Percentiles rank a stretch among this genome's conserved stretches.
Conservation (phyloP, 306 rosid species). For the Erythrophleum fordii region DNA sequence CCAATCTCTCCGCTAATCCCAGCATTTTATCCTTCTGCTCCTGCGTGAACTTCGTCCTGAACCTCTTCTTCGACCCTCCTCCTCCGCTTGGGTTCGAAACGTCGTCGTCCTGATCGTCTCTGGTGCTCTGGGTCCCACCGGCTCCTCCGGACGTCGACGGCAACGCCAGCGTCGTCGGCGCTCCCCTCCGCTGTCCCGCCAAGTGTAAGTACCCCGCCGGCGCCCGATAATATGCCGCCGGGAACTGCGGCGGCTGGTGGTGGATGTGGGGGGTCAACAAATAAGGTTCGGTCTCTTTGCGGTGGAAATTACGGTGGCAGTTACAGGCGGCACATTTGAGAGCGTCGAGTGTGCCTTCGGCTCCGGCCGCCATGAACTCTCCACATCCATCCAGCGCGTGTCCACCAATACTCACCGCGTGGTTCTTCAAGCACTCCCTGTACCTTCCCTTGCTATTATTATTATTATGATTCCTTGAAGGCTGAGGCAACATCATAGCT, state of each 20-base stretch:
- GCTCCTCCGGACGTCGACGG: slow-evolving; percentile 82
- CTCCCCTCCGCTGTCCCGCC: slow-evolving; percentile 54
- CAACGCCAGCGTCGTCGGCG: slow-evolving; percentile 64
- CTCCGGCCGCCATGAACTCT: slow-evolving; percentile 79
- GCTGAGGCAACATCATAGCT: slow-evolving; percentile 36
- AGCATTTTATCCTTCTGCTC: slow-evolving; percentile 94
- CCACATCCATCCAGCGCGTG: slow-evolving; percentile 97
- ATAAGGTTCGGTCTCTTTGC: slow-evolving; percentile 64
- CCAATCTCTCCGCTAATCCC: slow-evolving; percentile 76
- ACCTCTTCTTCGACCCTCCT: slow-evolving; percentile 61
- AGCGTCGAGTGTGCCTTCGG: slow-evolving; percentile 72
- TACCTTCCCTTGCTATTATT: slow-evolving; percentile 49
- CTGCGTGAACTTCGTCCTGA: slow-evolving; percentile 76
- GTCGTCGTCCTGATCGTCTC: slow-evolving; percentile 77
- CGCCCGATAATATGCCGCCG: slow-evolving; percentile 69
- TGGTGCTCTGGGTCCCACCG: slow-evolving; percentile 61
- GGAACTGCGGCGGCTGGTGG: slow-evolving; percentile 54
- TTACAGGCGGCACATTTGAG: slow-evolving; percentile 94
- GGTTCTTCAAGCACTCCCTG: slow-evolving; percentile 89
- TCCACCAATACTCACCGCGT: slow-evolving; percentile 85
- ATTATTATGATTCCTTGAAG: slow-evolving; percentile 29
- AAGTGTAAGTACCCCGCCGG: slow-evolving; percentile 84
- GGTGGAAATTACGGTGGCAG: slow-evolving; percentile 98
- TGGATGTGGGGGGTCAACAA: slow-evolving; percentile 46
- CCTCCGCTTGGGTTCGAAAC: slow-evolving; percentile 74